Base-by-base conservation (phyloP, 805 yeast genomes). In the Kregervanrija delftensis region DNA sequence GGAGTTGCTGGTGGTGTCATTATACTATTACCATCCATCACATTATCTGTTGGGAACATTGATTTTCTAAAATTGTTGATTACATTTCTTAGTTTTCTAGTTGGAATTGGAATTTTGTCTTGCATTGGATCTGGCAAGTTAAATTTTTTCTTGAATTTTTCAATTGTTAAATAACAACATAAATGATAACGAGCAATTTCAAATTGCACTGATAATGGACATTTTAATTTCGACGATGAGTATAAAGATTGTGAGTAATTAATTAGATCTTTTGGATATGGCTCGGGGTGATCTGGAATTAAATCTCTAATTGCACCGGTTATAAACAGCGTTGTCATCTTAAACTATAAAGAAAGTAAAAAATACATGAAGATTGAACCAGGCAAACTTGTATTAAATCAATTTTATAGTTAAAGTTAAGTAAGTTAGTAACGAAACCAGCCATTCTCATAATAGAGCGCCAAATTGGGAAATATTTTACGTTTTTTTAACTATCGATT, bases 141-240 rank as follows among this genome's bases (percentile, higher is more conserved):
- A 37, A 75, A 64, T 33, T 62, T 62, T 10, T 65, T 62, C 11
- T 65, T 64, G 37, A 74, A 69, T 49, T 69, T 69, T 46, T 78
- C 79, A 11, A 74, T 73, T 0, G 86, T 82, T 17, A 83, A 57
- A 49, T 66, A 76, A 5, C 88, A 84, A 58, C 88, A 80, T 11
- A 85, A 58, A 57, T 84, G 90, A 44, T 72, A 72, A 43, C 91
- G 66, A 1, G 87, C 88, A 2, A 74, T 65, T 50, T 84, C 90
- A 42, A 78, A 76, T 35, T 69, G 69, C 22, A 71, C 70, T 11
- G 76, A 71, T 16, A 83, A 58, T 1, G 57, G 55, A 31, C 63
- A 58, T 47, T 75, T 74, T 38, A 73, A 70, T 45, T 69, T 76
- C n/a, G 83, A 66, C 15, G 83, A 72, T 1, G 73, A 60, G 54